phyloP scores from a whole-genome alignment of 208 protist species.

The Acanthamoeba royreba region DNA sequence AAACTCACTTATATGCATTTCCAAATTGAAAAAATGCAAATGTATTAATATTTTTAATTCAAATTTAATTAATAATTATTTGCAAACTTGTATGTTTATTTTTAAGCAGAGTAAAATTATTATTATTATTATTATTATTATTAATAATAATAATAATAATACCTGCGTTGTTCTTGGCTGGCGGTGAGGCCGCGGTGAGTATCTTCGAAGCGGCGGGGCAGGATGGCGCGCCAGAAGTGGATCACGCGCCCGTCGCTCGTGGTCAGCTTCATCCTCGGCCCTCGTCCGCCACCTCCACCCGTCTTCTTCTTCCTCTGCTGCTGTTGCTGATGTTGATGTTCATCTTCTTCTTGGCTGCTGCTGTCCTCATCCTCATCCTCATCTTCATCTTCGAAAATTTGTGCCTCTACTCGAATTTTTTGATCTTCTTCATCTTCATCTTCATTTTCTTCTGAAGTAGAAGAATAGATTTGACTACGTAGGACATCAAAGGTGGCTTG shows the following conservation, averaged over 20 bases:
- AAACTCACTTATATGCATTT: background rate
- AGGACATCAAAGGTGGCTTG: background rate
- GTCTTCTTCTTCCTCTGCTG: background rate
- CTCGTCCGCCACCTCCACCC: too few relatives aligned
- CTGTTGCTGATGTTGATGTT: background rate
- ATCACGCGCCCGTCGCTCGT: background rate
- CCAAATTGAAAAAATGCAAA: too few relatives aligned
- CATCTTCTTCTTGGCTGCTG: background rate
- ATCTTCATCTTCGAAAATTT: too few relatives aligned
- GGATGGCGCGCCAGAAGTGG: constrained; percentile 28
- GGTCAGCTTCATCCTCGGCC: background rate
- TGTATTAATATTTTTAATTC: too few relatives aligned
- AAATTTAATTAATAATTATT: background rate
- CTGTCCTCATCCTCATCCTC: background rate
- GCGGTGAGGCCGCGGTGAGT: background rate
- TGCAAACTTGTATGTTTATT: too few relatives aligned
- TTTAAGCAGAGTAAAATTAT: background rate
- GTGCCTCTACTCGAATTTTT: background rate
- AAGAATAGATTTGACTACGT: background rate
- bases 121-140: too few relatives aligned
- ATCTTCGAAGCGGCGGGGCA: background rate
- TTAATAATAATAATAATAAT: background rate
- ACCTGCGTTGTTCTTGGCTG: background rate
- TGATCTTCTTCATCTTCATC: background rate
- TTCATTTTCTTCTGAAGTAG: background rate